These are phyloP conservation scores for Coemansia sp. DNA, from an alignment of 192 early-diverging fungal genomes.

Conservation along the genomic window DNA sequence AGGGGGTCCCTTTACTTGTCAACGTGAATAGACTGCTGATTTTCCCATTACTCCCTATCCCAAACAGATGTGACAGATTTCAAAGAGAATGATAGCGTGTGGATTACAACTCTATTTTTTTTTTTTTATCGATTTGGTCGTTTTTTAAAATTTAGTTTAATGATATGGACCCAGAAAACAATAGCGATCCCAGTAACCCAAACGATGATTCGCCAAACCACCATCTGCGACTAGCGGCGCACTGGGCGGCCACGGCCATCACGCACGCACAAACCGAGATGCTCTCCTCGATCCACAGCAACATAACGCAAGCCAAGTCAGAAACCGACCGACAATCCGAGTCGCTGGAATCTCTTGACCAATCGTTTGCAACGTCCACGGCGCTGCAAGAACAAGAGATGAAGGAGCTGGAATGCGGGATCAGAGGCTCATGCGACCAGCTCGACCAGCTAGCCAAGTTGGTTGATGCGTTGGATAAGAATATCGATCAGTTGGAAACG, in stretches of 20 bases:
- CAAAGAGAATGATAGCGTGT: no score
- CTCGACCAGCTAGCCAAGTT: slow-evolving; percentile 4
- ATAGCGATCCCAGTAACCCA: no score
- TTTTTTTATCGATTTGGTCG: no score
- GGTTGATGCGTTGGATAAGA: slow-evolving; percentile 17
- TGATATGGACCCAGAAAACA: no score
- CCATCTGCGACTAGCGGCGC: slow-evolving; percentile 26
- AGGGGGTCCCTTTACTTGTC: not conserved
- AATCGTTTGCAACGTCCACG: not conserved
- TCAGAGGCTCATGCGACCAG: not conserved
- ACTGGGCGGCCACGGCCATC: slow-evolving; percentile 19
- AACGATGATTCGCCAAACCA: slow-evolving; percentile 7
- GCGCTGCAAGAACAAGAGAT: not conserved
- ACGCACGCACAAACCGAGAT: slow-evolving; percentile 8
- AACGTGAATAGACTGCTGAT: no score
- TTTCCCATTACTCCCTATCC: no score
- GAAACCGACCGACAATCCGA: not conserved
- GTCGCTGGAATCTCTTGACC: not conserved
- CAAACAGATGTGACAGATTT: no score
- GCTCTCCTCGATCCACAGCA: slow-evolving; percentile 1
- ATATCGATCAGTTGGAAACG: slow-evolving; percentile 16
- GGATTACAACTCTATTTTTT: no score
- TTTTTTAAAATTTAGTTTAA: no score
- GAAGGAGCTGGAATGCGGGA: not conserved
- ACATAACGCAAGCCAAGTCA: not conserved